These are phyloP conservation scores for Lentinus tigrinus DNA, from an alignment of 768 basidiomycete genomes.

Conservation along the genomic window DNA sequence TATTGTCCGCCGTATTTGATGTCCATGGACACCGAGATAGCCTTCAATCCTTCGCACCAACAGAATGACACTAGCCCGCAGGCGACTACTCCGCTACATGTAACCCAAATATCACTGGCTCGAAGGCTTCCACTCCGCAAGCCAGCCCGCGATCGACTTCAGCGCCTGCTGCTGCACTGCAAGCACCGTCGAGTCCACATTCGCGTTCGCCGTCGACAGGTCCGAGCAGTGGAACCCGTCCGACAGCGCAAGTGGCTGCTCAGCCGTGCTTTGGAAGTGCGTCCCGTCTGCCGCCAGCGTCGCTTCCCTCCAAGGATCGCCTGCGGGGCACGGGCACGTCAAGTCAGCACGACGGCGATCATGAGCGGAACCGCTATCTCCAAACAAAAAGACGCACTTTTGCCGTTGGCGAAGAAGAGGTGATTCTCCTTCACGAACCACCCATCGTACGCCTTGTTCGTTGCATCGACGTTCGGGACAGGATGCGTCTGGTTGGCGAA, in stretches of 20 bases:
- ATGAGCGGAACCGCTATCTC: no score
- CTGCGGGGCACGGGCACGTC: slow-evolving; percentile 31
- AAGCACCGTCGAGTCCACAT: slow-evolving; percentile 48
- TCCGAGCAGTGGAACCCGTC: slow-evolving; percentile 74
- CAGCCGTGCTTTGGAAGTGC: slow-evolving; percentile 43
- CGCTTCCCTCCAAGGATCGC: slow-evolving; percentile 72
- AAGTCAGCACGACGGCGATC: background rate
- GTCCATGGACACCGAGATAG: no score
- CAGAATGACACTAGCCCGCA: no score
- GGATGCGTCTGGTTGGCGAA: slow-evolving; percentile 42
- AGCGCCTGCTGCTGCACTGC: slow-evolving; percentile 56
- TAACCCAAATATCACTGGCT: background rate
- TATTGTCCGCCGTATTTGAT: no score
- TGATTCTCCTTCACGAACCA: slow-evolving; percentile 59
- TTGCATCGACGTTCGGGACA: slow-evolving; percentile 39
- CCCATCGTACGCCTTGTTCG: slow-evolving; percentile 54
- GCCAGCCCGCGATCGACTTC: slow-evolving; percentile 54
- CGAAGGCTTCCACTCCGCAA: slow-evolving; percentile 35
- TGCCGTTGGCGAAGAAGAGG: slow-evolving; percentile 70
- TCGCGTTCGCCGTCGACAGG: slow-evolving; percentile 39
- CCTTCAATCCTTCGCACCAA: no score
- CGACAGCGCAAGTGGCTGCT: slow-evolving; percentile 55
- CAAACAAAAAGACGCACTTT: slow-evolving; percentile 42
- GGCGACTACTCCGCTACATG: background rate
- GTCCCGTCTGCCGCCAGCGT: slow-evolving; percentile 61